Base-by-base conservation (phyloP, 441 rosid species). In the Pelargonium cotyledonis region DNA sequence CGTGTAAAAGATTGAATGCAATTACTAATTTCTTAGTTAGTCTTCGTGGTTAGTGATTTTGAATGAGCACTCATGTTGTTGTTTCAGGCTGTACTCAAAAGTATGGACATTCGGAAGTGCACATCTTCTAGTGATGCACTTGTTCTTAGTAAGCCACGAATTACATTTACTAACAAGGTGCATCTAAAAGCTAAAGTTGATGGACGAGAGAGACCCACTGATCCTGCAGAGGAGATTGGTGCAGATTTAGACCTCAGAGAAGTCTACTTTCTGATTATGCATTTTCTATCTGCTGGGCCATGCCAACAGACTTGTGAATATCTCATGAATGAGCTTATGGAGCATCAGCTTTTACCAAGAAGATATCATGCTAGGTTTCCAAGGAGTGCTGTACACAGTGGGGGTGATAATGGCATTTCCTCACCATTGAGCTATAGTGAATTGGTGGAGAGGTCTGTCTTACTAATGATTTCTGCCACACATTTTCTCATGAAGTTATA, bases 311-410 rank as follows among this genome's bases (percentile, higher is more conserved):
- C 96, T 53, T 88, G 23, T 81, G 85, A 80, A 64, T 90, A 84
- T 63, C 75, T 93, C 68, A 89, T 80, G 90, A 86, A 88, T 79
- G 99, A 96, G 78, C 90, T 96, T 77, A 81, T 89, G 68, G 96
- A 93, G 66, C 89, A 91, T 75, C 92, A 93, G 76, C 93, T 93
- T 79, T 82, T 91, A 73, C 99, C 99, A 19, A 82, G 97, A 85
- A 91, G 98, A 81, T 96, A 87, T 77, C 99, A 93, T 85, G 90
- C 97, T 74, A 86, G 95, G 96, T 91, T 88, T 86, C 87, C 98
- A 18, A 87, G 99, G 83, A 81, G 68, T 72, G 96, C 93, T 53
- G 74, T 68, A 75, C 78, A 46, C 65, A 87, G 85, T 66, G 85
- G 89, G 65, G 85, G 85, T 72, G 96, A 84, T 82, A 90, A 87